phyloP scores from a whole-genome alignment of 345 rosid species.

The Eucalyptus brandiana region DNA sequence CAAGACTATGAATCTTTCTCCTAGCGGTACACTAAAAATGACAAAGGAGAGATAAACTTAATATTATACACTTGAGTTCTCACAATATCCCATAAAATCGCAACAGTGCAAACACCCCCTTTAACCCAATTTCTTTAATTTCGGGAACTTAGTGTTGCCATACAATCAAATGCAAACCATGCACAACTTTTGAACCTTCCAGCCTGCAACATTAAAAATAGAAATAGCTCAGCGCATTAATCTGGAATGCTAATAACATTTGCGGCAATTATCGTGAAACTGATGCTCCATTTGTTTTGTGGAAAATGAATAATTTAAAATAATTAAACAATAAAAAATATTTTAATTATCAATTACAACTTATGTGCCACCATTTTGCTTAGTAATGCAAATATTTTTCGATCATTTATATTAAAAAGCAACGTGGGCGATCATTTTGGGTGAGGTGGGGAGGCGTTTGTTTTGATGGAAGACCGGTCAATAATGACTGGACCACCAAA shows the following conservation, averaged over 20 bases:
- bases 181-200: not conserved
- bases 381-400: not conserved
- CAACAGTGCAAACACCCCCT: not conserved
- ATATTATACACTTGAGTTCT: not conserved
- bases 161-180: not conserved
- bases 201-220: not conserved
- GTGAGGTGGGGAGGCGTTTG: not conserved
- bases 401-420: not conserved
- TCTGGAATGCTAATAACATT: not conserved
- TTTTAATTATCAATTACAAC: not conserved
- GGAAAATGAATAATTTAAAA: not conserved
- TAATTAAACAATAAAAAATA: not conserved
- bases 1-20: not conserved
- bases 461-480: not conserved
- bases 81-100: not conserved
- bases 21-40: not conserved
- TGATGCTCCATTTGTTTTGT: accelerated
- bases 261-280: not conserved
- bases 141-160: not conserved
- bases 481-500: not conserved
- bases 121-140: not conserved
- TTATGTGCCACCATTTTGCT: not conserved
- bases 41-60: not conserved
- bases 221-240: not conserved
- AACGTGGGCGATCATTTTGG: not conserved